phyloP scores from a whole-genome alignment of 2,329 filamentous ascomycete species.

The Botryotinia calthae region DNA sequence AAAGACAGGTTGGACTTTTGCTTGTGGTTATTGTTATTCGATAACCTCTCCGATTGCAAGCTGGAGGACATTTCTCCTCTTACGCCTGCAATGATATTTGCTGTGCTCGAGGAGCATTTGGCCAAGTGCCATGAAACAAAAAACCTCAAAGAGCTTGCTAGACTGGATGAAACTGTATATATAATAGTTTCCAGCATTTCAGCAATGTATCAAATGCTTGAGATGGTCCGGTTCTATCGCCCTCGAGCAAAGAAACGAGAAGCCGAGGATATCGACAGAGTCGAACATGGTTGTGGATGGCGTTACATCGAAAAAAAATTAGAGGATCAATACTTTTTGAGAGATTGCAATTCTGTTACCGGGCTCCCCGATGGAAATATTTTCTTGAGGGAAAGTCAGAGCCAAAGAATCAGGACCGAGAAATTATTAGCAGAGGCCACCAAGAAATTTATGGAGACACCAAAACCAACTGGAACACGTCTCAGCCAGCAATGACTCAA shows the following conservation, averaged over 20 bases:
- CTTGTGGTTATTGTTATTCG: neutral
- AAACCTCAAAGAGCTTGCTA: neutral
- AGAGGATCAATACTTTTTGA: too few species aligned
- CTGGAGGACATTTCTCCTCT: neutral
- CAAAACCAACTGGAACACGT: neutral
- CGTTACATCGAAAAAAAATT: neutral
- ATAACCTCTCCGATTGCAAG: neutral
- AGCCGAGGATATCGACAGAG: neutral
- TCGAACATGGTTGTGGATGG: neutral
- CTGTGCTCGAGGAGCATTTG: constrained; percentile 16
- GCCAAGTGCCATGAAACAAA: neutral
- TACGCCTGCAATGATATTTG: constrained; percentile 14
- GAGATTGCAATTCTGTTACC: neutral
- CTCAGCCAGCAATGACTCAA: neutral
- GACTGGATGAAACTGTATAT: constrained; percentile 14
- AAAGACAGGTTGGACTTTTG: neutral
- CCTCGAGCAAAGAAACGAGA: neutral
- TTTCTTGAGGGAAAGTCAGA: too few species aligned
- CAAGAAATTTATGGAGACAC: neutral
- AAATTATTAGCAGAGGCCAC: too few species aligned
- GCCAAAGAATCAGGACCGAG: too few species aligned
- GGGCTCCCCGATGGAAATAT: neutral
- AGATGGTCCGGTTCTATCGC: constrained; percentile 14
- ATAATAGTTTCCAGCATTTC: constrained; percentile 1
- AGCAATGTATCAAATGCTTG: constrained; percentile 16